Conservation (phyloP, 148 eudicot genomes). For the Amaranthus cruentus region DNA sequence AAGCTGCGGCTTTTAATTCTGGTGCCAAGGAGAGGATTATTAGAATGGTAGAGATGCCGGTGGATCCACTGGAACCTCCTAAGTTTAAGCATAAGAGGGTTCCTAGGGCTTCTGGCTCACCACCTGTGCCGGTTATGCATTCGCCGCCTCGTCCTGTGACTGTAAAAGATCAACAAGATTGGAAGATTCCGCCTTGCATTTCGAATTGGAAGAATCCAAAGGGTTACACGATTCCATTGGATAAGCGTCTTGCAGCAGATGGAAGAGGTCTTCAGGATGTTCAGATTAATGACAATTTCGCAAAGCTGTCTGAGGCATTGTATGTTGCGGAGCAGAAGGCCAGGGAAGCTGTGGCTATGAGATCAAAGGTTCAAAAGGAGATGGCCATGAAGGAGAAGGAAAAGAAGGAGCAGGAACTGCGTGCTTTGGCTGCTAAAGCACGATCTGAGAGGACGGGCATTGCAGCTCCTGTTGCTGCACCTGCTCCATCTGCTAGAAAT, state of each 20-base stretch:
- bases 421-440: conserved; percentile 74
- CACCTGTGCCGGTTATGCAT: conserved; percentile 88
- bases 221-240: conserved; percentile 84
- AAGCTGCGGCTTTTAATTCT: conserved; percentile 68
- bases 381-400: conserved; percentile 68
- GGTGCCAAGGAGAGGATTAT: conserved; percentile 88
- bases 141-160: conserved; percentile 92
- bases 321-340: conserved; percentile 84
- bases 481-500: conserved; percentile 42
- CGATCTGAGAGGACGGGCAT: conserved; percentile 69
- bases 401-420: conserved; percentile 58
- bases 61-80: conserved; percentile 83
- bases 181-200: conserved; percentile 92
- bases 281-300: conserved; percentile 71
- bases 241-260: conserved; percentile 85
- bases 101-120: conserved; percentile 81
- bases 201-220: conserved; percentile 95
- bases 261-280: conserved; percentile 88
- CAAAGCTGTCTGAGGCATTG: conserved; percentile 70
- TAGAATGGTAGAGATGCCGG: conserved; percentile 87
- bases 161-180: conserved; percentile 83
- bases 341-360: conserved; percentile 75
- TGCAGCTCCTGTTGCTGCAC: conserved; percentile 41
- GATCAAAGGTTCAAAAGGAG: conserved; percentile 70
- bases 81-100: conserved; percentile 93